Evolutionary conservation across 2,329 filamentous ascomycete species (phyloP), one percentile per base, ranked within the genome.

Genomic region (Periconia macrospinosa): DNA sequence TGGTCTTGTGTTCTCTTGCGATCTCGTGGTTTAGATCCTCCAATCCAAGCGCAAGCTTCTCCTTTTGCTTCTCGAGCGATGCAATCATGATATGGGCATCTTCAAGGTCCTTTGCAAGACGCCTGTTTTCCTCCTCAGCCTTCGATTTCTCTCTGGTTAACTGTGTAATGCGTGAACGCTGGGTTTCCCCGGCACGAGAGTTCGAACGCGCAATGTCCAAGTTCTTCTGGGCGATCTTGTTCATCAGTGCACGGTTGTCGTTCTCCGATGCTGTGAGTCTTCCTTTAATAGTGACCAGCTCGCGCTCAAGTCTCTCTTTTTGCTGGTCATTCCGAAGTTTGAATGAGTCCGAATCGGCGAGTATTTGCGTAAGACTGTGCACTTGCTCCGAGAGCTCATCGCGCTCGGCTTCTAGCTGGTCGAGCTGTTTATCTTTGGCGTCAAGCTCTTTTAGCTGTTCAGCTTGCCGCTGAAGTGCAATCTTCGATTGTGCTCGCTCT

Each of bases 221-320:
- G 30, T 95, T 94, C 79, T 97, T 97, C 68, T 97, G 93, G 67
- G 97, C 93, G 17, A 99, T 82, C 75, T 97, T 97, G 78, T 97
- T 97, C 60, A 97, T 82, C n/a, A 99, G 79, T 6, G 92, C 88
- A 48, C 91, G 88, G 67, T 97, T 97, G 75, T 97, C 93, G 65
- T 97, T 97, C 72, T 99, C 93, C 0, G 93, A 97, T 20, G 93
- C 94, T 8, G 88, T 83, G 41, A 99, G 80, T 19, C 93, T 88
- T 55, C 92, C 92, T 72, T 94, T 96, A 62, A 97, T 85, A 1
- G 93, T 97, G 19, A 91, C 88, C 7, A 97, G 82, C 70, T 99
- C 94, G 19, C 92, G 86, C 72, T 97, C 92, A 43, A 97, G 81
- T 35, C 94, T 87, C 71, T 97, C 92, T 73, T 97, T 97, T 59